Evolutionary conservation across 1,139 yeast genomes (phyloP), one percentile per base, ranked within the genome.

Genomic region (Yamadazyma blattariae): DNA sequence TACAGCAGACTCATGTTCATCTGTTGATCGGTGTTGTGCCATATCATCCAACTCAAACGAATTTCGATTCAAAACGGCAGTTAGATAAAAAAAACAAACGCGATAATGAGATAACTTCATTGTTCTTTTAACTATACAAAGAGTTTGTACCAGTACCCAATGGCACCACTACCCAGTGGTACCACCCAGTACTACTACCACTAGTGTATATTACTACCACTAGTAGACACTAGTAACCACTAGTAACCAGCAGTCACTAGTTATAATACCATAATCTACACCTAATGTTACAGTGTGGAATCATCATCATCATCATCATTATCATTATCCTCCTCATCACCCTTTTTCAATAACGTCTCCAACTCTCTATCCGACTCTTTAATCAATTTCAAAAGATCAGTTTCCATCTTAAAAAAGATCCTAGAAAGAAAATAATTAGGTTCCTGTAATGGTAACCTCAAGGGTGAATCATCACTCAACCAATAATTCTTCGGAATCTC

Each of bases 401-500:
- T 38, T 42, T 59, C 63, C 18, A 58, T 47, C 25, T 47, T 48
- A 29, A 41, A 54, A 32, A 77, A 53, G 33, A 74, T 61, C 42
- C 70, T 64, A 42, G 73, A 59, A 17, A 79, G 59, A 34, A 84
- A 72, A 48, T 75, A 84, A 39, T 78, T 74, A 0, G 88, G 79
- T 50, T 86, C 89, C 44, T 70, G 73, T 28, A 82, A 58, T 0
- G 92, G 92, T 34, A 73, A 74, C 30, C 83, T 62, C 25, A 84
- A 56, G 0, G 95, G 95, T 1, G 89, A 79, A 3, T 57, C 52
- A 3, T 78, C 79, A 7, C 82, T 66, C 3, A 82, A 47, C 89
- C 89, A 82, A 33, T 53, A 61, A 17, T 13, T 14, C 20, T 12
- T 22, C 13, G 24, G 26, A 4, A 13, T 5, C 3, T 10, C 9